phyloP scores from a whole-genome alignment of 768 basidiomycete species.

The Hypsizygus marmoreus region DNA sequence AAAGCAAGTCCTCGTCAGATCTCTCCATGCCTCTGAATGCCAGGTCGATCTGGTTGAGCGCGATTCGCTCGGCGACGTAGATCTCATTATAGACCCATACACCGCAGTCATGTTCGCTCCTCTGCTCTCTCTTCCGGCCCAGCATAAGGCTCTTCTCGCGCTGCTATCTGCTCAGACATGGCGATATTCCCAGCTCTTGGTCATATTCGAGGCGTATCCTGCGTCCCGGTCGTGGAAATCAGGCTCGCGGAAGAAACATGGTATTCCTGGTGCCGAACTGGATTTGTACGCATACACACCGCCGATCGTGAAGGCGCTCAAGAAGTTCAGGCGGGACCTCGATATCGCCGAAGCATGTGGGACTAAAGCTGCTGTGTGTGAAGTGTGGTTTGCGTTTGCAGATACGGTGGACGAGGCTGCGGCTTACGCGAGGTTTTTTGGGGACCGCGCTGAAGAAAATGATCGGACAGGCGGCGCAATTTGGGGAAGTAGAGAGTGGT shows the following conservation, averaged over 20 bases:
- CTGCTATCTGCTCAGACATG: conserved; percentile 60
- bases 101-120: conserved; percentile 47
- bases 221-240: conserved; percentile 38
- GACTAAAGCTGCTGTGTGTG: conserved; percentile 44
- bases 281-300: conserved; percentile 58
- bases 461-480: conserved; percentile 44
- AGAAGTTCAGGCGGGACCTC: conserved; percentile 64
- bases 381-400: conserved; percentile 63
- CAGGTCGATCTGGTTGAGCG: conserved; percentile 66
- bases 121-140: conserved; percentile 35
- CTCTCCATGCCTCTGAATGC: conserved; percentile 46
- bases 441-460: conserved; percentile 52
- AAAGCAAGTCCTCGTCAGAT: conserved; percentile 59
- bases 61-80: conserved; percentile 55
- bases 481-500: conserved; percentile 68
- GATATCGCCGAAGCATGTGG: conserved; percentile 62
- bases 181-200: conserved; percentile 53
- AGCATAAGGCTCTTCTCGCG: conserved; percentile 44
- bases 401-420: conserved; percentile 61
- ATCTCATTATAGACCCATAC: conserved; percentile 68
- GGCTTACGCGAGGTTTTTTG: conserved; percentile 52
- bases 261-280: conserved; percentile 6
- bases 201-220: conserved; percentile 72
- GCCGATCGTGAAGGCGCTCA: conserved; percentile 69
- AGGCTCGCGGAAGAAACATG: conserved; percentile 10